Evolutionary conservation across 257 asterid species (phyloP).

Genomic region (Scutellaria barbata): DNA sequence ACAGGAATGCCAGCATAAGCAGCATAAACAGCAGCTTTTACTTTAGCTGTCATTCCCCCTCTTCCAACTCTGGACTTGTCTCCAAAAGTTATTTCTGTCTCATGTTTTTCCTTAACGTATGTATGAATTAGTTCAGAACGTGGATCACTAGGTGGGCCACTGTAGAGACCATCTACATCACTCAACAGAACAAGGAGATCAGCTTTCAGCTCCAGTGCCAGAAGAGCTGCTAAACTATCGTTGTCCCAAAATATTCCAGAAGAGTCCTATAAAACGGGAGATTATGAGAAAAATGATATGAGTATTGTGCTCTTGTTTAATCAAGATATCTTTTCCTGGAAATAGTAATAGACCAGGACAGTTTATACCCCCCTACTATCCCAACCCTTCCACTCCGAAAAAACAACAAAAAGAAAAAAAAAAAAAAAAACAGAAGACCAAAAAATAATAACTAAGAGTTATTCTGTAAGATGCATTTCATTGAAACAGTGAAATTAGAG

Average conservation of each 20-base stretch:
- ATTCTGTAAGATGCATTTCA: background rate
- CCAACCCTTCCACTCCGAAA: background rate
- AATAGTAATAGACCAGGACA: background rate
- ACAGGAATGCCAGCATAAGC: slow-evolving; percentile 88
- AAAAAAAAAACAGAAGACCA: background rate
- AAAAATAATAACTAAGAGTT: background rate
- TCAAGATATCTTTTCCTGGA: background rate
- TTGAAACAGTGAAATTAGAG: slow-evolving; percentile 6
- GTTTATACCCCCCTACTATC: background rate
- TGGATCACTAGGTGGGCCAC: slow-evolving; percentile 88
- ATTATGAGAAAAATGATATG: background rate
- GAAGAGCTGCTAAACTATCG: slow-evolving; percentile 84
- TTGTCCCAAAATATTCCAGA: slow-evolving; percentile 96
- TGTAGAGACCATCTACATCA: slow-evolving; percentile 89
- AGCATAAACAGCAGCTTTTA: slow-evolving; percentile 82
- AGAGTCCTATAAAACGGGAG: slow-evolving; percentile 63
- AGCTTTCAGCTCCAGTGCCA: slow-evolving; percentile 84
- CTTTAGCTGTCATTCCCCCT: slow-evolving; percentile 95
- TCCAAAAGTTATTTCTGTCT: slow-evolving; percentile 69
- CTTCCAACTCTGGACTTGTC: slow-evolving; percentile 91
- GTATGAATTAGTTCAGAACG: slow-evolving; percentile 71
- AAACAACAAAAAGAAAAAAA: background rate
- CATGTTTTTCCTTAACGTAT: slow-evolving; percentile 69
- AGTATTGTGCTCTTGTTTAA: slow-evolving; percentile 17
- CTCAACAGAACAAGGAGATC: slow-evolving; percentile 87